Conservation (phyloP, 805 yeast species). For the Alloascoidea hylecoeti region DNA sequence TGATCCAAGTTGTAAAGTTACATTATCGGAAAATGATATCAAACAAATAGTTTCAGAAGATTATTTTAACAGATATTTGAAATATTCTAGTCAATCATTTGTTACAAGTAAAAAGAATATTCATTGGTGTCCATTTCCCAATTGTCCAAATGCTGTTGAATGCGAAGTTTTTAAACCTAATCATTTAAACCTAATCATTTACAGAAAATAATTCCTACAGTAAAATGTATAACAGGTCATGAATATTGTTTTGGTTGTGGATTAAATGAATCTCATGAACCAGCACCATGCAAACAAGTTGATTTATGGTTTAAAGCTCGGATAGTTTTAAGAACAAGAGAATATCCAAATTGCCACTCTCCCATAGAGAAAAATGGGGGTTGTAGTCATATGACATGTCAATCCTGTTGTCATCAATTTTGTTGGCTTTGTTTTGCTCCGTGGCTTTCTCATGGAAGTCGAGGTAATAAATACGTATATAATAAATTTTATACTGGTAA, state of each 20-base stretch:
- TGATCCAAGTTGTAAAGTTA: neutral
- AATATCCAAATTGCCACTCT: conserved; percentile 72
- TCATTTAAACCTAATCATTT: conserved; percentile 6
- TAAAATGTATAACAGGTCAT: conserved; percentile 50
- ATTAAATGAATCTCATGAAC: conserved; percentile 59
- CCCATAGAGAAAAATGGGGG: conserved; percentile 91
- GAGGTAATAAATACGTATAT: conserved; percentile 48
- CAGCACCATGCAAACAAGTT: conserved; percentile 66
- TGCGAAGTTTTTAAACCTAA: conserved; percentile 15
- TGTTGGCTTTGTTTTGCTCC: conserved; percentile 85
- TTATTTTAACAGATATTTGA: conserved; percentile 11
- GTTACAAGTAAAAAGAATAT: conserved; percentile 34
- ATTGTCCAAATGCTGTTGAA: conserved; percentile 49
- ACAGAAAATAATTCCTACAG: conserved; percentile 49
- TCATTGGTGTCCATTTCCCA: conserved; percentile 80
- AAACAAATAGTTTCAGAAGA: conserved; percentile 14
- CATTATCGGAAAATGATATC: conserved; percentile 10
- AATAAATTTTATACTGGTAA: too few relatives aligned
- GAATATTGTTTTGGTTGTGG: conserved; percentile 73
- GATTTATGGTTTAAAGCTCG: conserved; percentile 68
- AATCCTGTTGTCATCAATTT: conserved; percentile 62
- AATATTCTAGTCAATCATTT: conserved; percentile 21
- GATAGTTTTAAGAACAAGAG: conserved; percentile 74
- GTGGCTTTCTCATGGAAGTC: conserved; percentile 61
- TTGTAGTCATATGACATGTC: conserved; percentile 91